Percentiles rank a stretch among this genome's conserved stretches.
Conservation (phyloP, 352 stramenopile genomes). For the Globisporangium nunn region DNA sequence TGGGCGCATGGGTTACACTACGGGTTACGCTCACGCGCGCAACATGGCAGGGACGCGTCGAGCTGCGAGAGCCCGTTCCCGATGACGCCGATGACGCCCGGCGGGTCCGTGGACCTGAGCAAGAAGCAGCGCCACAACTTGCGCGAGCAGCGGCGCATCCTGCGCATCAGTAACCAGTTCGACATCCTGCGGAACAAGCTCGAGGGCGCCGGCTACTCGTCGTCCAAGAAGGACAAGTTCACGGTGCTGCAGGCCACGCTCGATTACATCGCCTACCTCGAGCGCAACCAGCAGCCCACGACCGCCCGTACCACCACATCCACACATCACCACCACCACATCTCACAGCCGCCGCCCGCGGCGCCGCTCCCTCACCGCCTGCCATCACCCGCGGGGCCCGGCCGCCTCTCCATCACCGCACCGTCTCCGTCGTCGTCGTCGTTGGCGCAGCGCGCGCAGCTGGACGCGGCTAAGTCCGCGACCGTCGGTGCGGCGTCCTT, state of each 20-base stretch:
- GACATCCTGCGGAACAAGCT: slow-evolving; percentile 75
- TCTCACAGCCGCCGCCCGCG: slow-evolving; percentile 20
- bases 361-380: slow-evolving; percentile 16
- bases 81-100: slow-evolving; percentile 48
- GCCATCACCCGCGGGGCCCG: slow-evolving; percentile 24
- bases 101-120: slow-evolving; percentile 48
- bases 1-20: background rate
- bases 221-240: slow-evolving; percentile 84
- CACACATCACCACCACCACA: slow-evolving; percentile 4
- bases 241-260: slow-evolving; percentile 77
- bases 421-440: slow-evolving; percentile 19
- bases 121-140: slow-evolving; percentile 85
- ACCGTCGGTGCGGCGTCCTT: slow-evolving; percentile 22
- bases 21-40: background rate
- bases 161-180: slow-evolving; percentile 82
- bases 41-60: slow-evolving; percentile 29
- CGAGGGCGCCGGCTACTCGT: slow-evolving; percentile 59
- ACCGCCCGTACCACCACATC: background rate
- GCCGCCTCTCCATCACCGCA: slow-evolving; percentile 41
- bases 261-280: slow-evolving; percentile 74
- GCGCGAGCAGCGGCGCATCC: slow-evolving; percentile 69
- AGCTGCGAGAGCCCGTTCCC: slow-evolving; percentile 68
- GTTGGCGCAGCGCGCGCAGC: slow-evolving; percentile 3
- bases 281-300: slow-evolving; percentile 36
- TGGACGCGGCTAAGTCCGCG: slow-evolving; percentile 12